Conservation (phyloP, 768 basidiomycete species). For the Amanita phalloides region DNA sequence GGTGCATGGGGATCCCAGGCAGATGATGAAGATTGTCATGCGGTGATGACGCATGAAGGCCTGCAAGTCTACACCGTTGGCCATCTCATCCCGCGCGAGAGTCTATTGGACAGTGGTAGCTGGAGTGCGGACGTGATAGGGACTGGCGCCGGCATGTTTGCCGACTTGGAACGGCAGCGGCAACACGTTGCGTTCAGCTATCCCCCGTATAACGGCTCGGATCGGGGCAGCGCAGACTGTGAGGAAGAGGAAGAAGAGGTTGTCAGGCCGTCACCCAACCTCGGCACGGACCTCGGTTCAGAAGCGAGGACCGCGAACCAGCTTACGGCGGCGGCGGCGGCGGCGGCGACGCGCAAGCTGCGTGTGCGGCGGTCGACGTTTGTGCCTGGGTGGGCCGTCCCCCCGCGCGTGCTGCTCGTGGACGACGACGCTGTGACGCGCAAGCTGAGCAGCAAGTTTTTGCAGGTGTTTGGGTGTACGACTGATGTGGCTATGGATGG, state of each 20-base stretch:
- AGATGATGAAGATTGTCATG: constrained; percentile 7
- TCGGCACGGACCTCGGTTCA: constrained; percentile 11
- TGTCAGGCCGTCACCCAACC: constrained; percentile 25
- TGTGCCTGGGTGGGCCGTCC: constrained; percentile 85
- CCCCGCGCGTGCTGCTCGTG: constrained; percentile 84
- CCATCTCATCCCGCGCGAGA: constrained; percentile 54
- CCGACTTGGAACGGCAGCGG: constrained; percentile 14
- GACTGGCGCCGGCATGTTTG: constrained; percentile 9
- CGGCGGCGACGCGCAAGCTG: constrained; percentile 31
- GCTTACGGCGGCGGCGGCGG: constrained; percentile 12
- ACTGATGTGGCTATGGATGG: constrained; percentile 95
- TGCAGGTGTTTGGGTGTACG: constrained; percentile 92
- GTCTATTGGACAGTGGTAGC: constrained; percentile 42
- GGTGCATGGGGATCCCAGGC: constrained; percentile 9
- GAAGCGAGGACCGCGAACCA: constrained; percentile 10
- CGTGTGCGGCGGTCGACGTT: constrained; percentile 70
- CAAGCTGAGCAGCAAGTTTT: constrained; percentile 81
- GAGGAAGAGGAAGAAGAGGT: constrained; percentile 22
- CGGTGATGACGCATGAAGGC: constrained; percentile 41
- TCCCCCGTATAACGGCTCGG: neutral
- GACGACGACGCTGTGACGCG: constrained; percentile 93
- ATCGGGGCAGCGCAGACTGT: neutral
- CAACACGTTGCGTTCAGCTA: constrained; percentile 4
- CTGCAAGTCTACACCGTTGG: constrained; percentile 76
- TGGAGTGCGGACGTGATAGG: constrained; percentile 45